phyloP scores from a whole-genome alignment of 805 yeast species.

The Lachancea meyersii region DNA sequence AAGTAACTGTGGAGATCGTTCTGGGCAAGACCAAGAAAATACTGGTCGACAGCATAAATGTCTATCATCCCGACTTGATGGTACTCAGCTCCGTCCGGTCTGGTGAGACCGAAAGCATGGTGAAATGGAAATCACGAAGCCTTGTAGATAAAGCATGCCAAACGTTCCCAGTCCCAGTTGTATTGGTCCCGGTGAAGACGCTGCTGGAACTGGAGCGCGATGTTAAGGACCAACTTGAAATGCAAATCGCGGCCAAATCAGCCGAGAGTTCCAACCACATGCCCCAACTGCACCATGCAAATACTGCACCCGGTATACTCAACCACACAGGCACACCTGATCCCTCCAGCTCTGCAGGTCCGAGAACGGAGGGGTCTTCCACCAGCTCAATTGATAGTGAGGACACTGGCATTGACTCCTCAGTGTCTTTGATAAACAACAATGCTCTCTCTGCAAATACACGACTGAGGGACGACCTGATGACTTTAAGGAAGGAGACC shows the following conservation, averaged over 20 bases:
- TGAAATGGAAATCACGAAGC: constrained; percentile 23
- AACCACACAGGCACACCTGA: background rate
- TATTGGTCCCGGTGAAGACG: constrained; percentile 26
- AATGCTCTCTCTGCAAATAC: background rate
- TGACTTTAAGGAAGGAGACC: background rate
- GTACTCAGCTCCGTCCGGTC: constrained; percentile 23
- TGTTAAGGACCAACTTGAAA: constrained; percentile 11
- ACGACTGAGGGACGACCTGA: background rate
- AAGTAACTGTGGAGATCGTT: constrained; percentile 31
- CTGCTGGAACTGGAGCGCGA: constrained; percentile 25
- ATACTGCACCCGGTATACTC: background rate
- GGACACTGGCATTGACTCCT: background rate
- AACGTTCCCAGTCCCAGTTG: constrained; percentile 27
- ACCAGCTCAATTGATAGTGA: background rate
- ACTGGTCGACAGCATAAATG: constrained; percentile 27
- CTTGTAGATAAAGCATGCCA: constrained; percentile 25
- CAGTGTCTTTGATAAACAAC: background rate
- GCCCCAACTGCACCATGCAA: background rate
- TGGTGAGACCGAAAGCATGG: constrained; percentile 21
- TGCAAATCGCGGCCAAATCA: background rate
- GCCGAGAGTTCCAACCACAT: background rate
- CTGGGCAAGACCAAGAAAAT: constrained; percentile 25
- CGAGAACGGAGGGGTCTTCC: background rate
- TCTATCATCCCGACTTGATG: constrained; percentile 30
- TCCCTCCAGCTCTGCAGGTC: background rate